Evolutionary conservation across 495 filamentous ascomycete genomes (phyloP).

Genomic region (Hypoxylon subgilvum): DNA sequence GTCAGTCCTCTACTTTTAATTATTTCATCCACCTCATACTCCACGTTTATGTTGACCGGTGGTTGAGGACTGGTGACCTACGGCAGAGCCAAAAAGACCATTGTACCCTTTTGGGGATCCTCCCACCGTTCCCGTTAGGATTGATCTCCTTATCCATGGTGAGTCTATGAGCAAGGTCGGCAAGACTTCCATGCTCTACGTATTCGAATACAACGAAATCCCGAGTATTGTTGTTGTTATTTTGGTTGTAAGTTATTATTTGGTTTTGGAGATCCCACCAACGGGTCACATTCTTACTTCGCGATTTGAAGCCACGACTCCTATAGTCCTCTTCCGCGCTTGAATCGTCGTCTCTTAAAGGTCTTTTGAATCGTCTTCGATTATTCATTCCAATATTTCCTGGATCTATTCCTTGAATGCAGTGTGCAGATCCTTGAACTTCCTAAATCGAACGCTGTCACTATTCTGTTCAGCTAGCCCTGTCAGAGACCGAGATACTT

Average conservation of each 20-base stretch:
- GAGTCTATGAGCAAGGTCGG: not conserved
- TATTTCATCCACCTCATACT: no score
- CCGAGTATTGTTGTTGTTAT: not conserved
- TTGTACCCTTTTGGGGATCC: conserved; percentile 11
- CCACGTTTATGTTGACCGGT: no score
- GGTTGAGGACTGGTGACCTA: not conserved
- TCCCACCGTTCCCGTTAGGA: not conserved
- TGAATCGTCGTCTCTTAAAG: not conserved
- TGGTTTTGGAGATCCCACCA: no score
- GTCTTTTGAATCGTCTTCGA: not conserved
- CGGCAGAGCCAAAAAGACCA: conserved; percentile 27
- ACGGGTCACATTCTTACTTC: not conserved
- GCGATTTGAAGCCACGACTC: not conserved
- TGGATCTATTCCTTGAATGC: not conserved
- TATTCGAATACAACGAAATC: conserved; percentile 13
- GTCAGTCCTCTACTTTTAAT: not conserved
- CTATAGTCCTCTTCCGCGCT: not conserved
- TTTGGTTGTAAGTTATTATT: no score
- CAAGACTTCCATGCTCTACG: conserved; percentile 4
- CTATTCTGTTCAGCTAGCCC: not conserved
- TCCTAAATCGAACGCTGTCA: conserved; percentile 4
- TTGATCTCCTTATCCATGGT: not conserved
- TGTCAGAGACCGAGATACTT: not conserved
- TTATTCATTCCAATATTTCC: not conserved
- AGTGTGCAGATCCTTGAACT: conserved; percentile 13